Base-by-base conservation (phyloP, 1,139 yeast species). In the Saccharomyces uvarum region DNA sequence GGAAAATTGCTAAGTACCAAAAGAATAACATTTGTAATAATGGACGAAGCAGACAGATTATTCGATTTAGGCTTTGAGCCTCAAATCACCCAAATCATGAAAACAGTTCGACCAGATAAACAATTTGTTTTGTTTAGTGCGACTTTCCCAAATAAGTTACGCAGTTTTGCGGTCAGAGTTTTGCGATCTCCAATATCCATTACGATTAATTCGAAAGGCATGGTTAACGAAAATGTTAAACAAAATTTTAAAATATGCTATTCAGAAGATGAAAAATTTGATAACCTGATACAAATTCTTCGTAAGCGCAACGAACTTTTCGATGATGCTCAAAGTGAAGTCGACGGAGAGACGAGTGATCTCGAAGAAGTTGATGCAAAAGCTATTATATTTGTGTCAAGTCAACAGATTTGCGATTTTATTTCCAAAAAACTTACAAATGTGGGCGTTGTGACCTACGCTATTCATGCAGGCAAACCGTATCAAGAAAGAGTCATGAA, bases 51-150 rank as follows among this genome's bases (percentile, higher is more conserved):
- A 1, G 99, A 95, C 70, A 75, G 99, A 62, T 84, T 93, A 88
- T 91, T 91, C 73, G 99, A 93, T 70, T 77, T 93, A 81, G 99
- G 99, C 1, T 95, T 95, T 72, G 99, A 90, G 65, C 99, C 99
- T 0, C 99, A 95, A 67, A 91, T 95, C 2, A 83, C 81, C 63
- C 88, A 89, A 64, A 86, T 95, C 29, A 77, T 90, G 64, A 77
- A 81, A 31, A 87, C 87, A 49, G 79, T 89, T 1, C 77, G 98
- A 53, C 95, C 96, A 0, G 97, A 91, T 66, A 76, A 86, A 54
- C 99, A 93, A 67, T 88, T 95, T n/a, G 95, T 91, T 4, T 70
- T 95, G 41, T 93, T 93, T 67, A 88, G 97, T 9, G 99, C 99
- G 0, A 95, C 99, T 0, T 90, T 93, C 62, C 97, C 98, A 0